Evolutionary conservation across 345 rosid species (phyloP).

Genomic region (Barbarea vulgaris): DNA sequence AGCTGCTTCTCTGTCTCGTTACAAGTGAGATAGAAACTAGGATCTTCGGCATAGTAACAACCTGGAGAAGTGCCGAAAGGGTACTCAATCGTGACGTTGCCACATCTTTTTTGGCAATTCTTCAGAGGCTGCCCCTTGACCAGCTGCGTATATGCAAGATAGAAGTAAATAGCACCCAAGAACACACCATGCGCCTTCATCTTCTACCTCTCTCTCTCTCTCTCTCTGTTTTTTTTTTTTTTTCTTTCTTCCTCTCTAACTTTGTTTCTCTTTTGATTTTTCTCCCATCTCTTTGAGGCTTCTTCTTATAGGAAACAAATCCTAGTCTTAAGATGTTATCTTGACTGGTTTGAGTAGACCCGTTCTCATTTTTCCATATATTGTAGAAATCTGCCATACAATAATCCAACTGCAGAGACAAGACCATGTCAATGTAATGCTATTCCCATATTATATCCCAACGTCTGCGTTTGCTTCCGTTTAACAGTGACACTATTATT

Average conservation of each 20-base stretch:
- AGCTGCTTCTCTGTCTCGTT: not conserved
- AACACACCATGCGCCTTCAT: no score
- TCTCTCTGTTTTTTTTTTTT: no score
- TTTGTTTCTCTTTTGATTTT: not conserved
- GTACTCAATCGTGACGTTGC: not conserved
- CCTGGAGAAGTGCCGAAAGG: not conserved
- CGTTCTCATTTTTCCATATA: no score
- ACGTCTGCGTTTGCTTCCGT: no score
- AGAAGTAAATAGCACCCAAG: not conserved
- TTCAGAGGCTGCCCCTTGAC: not conserved
- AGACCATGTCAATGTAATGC: no score
- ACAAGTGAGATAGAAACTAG: not conserved
- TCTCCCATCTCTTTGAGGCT: not conserved
- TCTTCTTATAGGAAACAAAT: no score
- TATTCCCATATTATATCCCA: no score
- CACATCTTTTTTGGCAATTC: not conserved
- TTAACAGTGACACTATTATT: no score
- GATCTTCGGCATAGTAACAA: not conserved
- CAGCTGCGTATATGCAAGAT: not conserved
- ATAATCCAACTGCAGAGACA: no score
- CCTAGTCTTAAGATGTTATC: no score
- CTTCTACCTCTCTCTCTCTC: no score
- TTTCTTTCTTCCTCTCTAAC: slow-evolving; percentile 8
- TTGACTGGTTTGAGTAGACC: no score
- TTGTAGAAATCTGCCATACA: not conserved